phyloP scores from a whole-genome alignment of 371 early-diverging fungal genomes.

The Chytridiales sp. region DNA sequence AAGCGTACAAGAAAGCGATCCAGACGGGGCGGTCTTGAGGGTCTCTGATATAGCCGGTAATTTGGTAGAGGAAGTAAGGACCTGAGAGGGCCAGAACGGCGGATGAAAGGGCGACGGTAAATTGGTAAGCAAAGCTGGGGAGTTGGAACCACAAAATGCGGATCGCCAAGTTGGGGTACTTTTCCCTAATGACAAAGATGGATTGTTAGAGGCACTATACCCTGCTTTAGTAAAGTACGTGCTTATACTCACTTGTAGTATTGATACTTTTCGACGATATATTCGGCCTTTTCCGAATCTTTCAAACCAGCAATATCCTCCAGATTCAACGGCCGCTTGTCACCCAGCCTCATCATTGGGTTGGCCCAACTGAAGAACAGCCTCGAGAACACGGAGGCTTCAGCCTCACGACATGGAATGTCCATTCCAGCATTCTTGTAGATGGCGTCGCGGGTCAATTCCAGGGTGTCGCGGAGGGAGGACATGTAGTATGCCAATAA shows the following conservation, averaged over 20 bases:
- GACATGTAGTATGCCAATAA: too few relatives aligned
- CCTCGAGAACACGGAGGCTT: constrained; percentile 1
- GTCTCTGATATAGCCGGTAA: constrained; percentile 34
- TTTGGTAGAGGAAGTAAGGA: constrained; percentile 42
- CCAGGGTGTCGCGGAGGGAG: too few relatives aligned
- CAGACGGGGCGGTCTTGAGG: constrained; percentile 16
- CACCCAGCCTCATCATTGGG: constrained; percentile 43
- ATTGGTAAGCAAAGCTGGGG: constrained; percentile 9
- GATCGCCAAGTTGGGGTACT: not conserved
- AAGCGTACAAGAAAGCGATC: constrained; percentile 39
- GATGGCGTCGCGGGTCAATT: too few relatives aligned
- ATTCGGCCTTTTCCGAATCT: constrained; percentile 19
- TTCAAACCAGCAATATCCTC: constrained; percentile 48
- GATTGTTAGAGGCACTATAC: constrained; percentile 9
- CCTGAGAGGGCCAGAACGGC: constrained; percentile 30
- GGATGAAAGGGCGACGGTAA: constrained; percentile 15
- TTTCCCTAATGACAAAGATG: not conserved
- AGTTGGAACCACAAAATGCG: constrained; percentile 11
- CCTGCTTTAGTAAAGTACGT: not conserved
- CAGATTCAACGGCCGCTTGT: constrained; percentile 54
- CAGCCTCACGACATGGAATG: too few relatives aligned
- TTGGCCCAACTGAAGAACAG: constrained; percentile 29
- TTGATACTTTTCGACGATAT: constrained; percentile 14
- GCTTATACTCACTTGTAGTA: constrained; percentile 9
- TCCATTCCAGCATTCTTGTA: too few relatives aligned